Evolutionary conservation across 2,329 filamentous ascomycete genomes (phyloP), one percentile per base, ranked within the genome.

Genomic region (Didymosphaeria variabile): DNA sequence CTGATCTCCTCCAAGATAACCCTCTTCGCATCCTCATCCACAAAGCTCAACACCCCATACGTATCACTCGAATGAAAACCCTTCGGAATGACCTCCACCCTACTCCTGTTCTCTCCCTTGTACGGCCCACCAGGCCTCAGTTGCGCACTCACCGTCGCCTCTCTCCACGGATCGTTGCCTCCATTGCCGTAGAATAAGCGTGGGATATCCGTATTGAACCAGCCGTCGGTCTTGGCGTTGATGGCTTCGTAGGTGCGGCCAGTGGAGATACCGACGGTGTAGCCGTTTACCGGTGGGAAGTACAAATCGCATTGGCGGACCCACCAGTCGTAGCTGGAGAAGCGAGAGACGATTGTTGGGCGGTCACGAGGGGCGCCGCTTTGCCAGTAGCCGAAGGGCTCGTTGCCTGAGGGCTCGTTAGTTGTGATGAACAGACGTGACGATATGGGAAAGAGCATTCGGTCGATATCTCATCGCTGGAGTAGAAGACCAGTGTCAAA

Each of bases 121-220:
- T 36, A 46, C 38, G 53, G 53, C n/a, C 53, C 53, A 32, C 53
- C 53, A 4, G 53, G 53, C 12, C 53, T 23, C 17, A 31, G 9
- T 38, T 55, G 29, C 12, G 53, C 53, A 19, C 53, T 55, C 9
- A 55, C 53, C 10, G 53, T 55, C n/a, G 53, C 53, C 12, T 38
- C 34, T 34, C 36, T 23, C 53, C 53, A 55, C 36, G 53, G 53
- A 32, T 55, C 53, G 26, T 31, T 15, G 15, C 45, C 34, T 7
- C 53, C 53, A 15, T 55, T 55, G 10, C 29, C 53, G 29, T 46
- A 55, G 23, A 55, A 19, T 1, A 55, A 17, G 10, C 53, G 38
- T 1, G 53, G 31, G n/a, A 42, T 55, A 17, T 55, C 45, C 13
- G 36, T 42, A 13, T 23, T 19, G 40, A 45, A 42, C 53, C 53